Evolutionary conservation across 2,329 filamentous ascomycete genomes (phyloP).

Genomic region (Aureobasidium sp.): DNA sequence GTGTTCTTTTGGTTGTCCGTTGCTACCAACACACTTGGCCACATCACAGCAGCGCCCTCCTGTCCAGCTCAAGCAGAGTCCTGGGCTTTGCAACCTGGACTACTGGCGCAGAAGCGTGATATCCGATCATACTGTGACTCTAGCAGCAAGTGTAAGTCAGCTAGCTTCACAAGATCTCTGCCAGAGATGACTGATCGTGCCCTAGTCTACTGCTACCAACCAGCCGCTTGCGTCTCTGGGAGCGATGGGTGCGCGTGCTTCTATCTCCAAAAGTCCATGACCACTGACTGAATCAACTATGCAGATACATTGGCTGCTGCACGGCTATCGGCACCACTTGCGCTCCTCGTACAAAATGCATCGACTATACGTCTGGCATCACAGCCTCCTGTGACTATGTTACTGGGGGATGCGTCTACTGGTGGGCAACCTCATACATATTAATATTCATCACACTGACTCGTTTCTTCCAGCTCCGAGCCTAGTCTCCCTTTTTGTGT

Average conservation of each 20-base stretch:
- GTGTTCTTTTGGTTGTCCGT: neutral
- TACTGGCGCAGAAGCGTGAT: neutral
- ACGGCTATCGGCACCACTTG: slow-evolving; percentile 16
- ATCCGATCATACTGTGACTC: neutral
- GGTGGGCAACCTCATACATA: slow-evolving; percentile 6
- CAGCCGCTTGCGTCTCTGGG: neutral
- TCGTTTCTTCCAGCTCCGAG: neutral
- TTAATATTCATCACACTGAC: neutral
- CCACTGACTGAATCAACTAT: neutral
- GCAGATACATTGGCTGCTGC: slow-evolving; percentile 20
- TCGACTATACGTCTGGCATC: slow-evolving; percentile 15
- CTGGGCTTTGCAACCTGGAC: neutral
- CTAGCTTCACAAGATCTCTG: neutral
- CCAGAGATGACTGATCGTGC: neutral
- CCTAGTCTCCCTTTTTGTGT: neutral
- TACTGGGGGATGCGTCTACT: slow-evolving; percentile 20
- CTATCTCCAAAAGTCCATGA: neutral
- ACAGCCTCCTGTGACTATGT: slow-evolving; percentile 17
- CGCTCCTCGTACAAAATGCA: slow-evolving; percentile 18
- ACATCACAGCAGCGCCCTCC: neutral
- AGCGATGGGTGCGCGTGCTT: neutral
- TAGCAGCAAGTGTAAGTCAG: neutral
- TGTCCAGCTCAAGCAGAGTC: neutral
- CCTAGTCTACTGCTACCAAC: neutral
- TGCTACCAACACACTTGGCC: neutral